A percentile compares a stretch with the other conserved stretches of the same genome.
Evolutionary conservation across 495 filamentous ascomycete genomes (phyloP).

Genomic region (Cladorrhinum samala): DNA sequence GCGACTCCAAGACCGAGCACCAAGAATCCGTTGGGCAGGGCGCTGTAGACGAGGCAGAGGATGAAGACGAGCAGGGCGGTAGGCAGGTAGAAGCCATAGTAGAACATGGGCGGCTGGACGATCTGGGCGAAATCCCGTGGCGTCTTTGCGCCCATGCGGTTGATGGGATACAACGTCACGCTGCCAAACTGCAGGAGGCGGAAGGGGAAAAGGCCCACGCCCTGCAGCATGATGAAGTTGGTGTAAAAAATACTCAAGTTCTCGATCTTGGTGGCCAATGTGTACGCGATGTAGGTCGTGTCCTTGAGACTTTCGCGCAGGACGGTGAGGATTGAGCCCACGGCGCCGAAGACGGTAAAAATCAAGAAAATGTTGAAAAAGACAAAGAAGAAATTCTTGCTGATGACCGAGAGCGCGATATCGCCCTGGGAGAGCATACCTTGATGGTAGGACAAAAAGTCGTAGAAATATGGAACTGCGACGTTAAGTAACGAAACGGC

Average conservation of each 20-base stretch:
- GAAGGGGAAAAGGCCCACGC: conserved; percentile 86
- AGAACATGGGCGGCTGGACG: conserved; percentile 77
- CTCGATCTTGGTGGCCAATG: conserved; percentile 69
- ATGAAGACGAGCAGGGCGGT: conserved; percentile 87
- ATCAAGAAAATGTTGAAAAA: conserved; percentile 99
- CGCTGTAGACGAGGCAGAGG: conserved; percentile 90
- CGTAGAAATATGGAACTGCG: conserved; percentile 88
- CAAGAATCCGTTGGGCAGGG: conserved; percentile 74
- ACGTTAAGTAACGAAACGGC: conserved; percentile 81
- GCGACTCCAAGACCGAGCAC: conserved; percentile 76
- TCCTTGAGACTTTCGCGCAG: conserved; percentile 70
- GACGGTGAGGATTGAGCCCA: conserved; percentile 60
- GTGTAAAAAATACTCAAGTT: conserved; percentile 76
- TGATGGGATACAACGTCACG: conserved; percentile 77
- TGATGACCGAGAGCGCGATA: conserved; percentile 89
- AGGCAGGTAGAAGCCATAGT: conserved; percentile 92
- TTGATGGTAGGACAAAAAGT: conserved; percentile 82
- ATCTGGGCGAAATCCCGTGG: conserved; percentile 88
- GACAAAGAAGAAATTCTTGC: conserved; percentile 98
- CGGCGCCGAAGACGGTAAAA: conserved; percentile 86
- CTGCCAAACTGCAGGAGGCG: conserved; percentile 85
- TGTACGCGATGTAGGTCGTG: conserved; percentile 67
- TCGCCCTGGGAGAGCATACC: conserved; percentile 93
- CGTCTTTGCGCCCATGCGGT: conserved; percentile 71
- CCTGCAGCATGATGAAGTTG: conserved; percentile 92